These are phyloP conservation scores for Esteya vermicola DNA, from an alignment of 2,329 filamentous ascomycete species.

Conservation along the genomic window DNA sequence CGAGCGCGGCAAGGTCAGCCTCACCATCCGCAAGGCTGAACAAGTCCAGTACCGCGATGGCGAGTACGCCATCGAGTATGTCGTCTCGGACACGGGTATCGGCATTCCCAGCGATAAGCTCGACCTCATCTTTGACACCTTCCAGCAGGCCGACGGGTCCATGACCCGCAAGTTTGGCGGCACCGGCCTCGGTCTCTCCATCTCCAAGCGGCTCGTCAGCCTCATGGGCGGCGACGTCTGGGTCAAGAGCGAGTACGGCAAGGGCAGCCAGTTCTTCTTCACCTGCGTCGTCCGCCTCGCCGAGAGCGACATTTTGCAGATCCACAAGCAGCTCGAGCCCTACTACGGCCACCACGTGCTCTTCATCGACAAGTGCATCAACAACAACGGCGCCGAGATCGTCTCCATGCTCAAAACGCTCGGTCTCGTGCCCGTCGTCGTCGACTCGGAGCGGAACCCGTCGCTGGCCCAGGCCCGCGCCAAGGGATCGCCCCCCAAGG, in stretches of 20 bases:
- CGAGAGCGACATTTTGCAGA: constrained; percentile 60
- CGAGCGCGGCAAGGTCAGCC: constrained; percentile 87
- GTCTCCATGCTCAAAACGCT: constrained; percentile 63
- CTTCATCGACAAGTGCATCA: constrained; percentile 85
- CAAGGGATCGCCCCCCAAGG: constrained; percentile 56
- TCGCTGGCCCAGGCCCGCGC: constrained; percentile 37
- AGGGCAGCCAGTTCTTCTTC: constrained; percentile 92
- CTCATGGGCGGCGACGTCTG: constrained; percentile 94
- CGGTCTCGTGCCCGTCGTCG: constrained; percentile 68
- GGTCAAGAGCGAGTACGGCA: constrained; percentile 85
- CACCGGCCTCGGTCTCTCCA: constrained; percentile 84
- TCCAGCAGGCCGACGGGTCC: constrained; percentile 94
- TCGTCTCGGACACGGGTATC: constrained; percentile 91
- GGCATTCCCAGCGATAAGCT: constrained; percentile 92
- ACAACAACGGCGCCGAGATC: constrained; percentile 62
- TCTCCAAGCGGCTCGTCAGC: constrained; percentile 87
- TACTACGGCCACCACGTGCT: constrained; percentile 87
- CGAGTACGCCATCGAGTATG: constrained; percentile 90
- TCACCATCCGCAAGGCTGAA: constrained; percentile 66
- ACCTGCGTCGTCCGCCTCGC: constrained; percentile 83
- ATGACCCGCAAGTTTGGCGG: constrained; percentile 94
- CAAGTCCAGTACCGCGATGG: constrained; percentile 30
- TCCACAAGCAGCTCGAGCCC: constrained; percentile 73
- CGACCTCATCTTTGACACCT: constrained; percentile 95
- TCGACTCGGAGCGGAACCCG: constrained; percentile 61